Percentiles rank a stretch among this genome's conserved stretches.
phyloP scores from a whole-genome alignment of 2,329 filamentous ascomycete genomes.

The Albifimbria verrucaria region DNA sequence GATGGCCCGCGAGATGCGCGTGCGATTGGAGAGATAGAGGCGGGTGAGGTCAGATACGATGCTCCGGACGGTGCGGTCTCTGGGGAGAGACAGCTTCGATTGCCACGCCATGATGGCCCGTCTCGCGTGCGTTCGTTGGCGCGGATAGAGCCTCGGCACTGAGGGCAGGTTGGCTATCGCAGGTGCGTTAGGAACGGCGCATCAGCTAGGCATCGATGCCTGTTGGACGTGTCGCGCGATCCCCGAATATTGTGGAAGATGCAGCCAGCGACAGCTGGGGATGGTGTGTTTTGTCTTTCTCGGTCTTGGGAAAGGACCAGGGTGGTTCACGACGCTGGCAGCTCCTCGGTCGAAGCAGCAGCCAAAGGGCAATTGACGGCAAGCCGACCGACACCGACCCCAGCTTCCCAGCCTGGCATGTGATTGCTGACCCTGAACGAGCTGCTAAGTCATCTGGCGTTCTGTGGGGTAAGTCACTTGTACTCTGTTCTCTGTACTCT shows the following conservation, averaged over 20 bases:
- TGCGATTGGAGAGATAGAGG: slow-evolving; percentile 77
- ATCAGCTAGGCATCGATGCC: too few relatives aligned
- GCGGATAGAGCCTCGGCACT: background rate
- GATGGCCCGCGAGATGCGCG: slow-evolving; percentile 75
- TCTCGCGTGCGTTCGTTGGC: slow-evolving; percentile 1
- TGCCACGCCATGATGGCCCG: slow-evolving; percentile 62
- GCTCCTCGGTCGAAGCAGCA: background rate
- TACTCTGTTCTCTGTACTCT: too few relatives aligned
- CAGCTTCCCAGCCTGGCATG: slow-evolving; percentile 3
- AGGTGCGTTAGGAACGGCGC: slow-evolving; percentile 3
- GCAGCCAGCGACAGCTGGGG: background rate
- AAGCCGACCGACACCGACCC: slow-evolving; percentile 1
- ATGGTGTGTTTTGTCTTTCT: too few relatives aligned
- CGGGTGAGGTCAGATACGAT: slow-evolving; percentile 64
- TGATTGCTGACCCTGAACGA: slow-evolving; percentile 2
- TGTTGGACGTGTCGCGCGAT: too few relatives aligned
- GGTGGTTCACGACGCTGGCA: too few relatives aligned
- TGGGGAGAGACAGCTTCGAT: slow-evolving; percentile 64
- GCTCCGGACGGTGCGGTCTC: slow-evolving; percentile 62
- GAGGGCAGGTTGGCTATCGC: background rate
- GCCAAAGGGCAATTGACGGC: background rate
- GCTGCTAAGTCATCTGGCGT: too few relatives aligned
- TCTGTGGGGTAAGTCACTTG: background rate
- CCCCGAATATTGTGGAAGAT: background rate
- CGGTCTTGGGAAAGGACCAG: too few relatives aligned